Evolutionary conservation across 805 yeast genomes (phyloP).

Genomic region (Jamesozyma piceae): DNA sequence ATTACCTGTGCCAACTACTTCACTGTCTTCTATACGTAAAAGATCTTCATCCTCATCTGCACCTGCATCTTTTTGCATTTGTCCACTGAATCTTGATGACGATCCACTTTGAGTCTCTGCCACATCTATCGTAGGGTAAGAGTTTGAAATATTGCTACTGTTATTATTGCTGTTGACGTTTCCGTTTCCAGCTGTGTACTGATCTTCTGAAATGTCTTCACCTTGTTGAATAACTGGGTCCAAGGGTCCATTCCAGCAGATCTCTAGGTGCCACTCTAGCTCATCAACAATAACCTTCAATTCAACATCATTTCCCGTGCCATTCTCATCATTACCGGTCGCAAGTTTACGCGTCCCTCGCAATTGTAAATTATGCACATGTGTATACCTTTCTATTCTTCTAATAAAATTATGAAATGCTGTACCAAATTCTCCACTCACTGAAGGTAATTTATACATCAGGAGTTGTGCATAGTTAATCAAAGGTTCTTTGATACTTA

Average conservation of each 20-base stretch:
- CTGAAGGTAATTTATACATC: slow-evolving; percentile 37
- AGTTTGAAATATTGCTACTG: not conserved
- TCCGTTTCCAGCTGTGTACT: not conserved
- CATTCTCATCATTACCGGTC: slow-evolving; percentile 2
- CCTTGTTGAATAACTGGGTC: slow-evolving; percentile 6
- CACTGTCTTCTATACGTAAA: slow-evolving; percentile 21
- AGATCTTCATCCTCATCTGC: slow-evolving; percentile 6
- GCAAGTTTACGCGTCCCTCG: slow-evolving; percentile 28
- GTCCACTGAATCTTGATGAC: not conserved
- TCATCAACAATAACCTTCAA: slow-evolving; percentile 25
- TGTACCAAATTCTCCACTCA: slow-evolving; percentile 24
- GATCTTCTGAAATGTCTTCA: not conserved
- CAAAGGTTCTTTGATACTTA: slow-evolving; percentile 53
- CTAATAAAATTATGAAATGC: slow-evolving; percentile 46
- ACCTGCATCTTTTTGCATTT: not conserved
- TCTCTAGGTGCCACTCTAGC: slow-evolving; percentile 27
- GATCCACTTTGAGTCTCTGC: not conserved
- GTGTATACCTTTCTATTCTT: slow-evolving; percentile 58
- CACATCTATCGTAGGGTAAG: not conserved
- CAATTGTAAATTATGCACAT: slow-evolving; percentile 41
- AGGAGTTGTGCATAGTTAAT: slow-evolving; percentile 45
- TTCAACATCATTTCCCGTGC: slow-evolving; percentile 3
- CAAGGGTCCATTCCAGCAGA: slow-evolving; percentile 30
- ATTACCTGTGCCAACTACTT: slow-evolving; percentile 2
- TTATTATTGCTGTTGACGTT: not conserved